A percentile compares a stretch with the other conserved stretches of the same genome.
phyloP scores from a whole-genome alignment of 2,329 filamentous ascomycete species.

The Cercospora sp. region DNA sequence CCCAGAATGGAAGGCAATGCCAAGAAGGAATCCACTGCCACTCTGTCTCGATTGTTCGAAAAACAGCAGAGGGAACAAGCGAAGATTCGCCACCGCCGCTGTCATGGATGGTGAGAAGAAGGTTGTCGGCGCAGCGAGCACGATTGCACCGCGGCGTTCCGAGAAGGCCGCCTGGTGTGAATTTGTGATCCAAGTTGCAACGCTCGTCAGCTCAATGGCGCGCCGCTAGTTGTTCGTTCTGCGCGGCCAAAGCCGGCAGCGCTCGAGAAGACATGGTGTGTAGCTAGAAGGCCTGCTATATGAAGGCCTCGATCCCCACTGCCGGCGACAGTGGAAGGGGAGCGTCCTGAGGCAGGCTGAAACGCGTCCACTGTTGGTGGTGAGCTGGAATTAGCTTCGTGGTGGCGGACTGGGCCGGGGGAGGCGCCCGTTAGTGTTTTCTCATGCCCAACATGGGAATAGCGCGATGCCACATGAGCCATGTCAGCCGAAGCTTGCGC shows the following conservation, averaged over 20 bases:
- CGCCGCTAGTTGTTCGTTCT: neutral
- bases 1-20: neutral
- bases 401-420: neutral
- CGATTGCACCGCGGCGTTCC: neutral
- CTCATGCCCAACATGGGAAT: neutral
- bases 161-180: neutral
- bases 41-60: neutral
- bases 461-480: neutral
- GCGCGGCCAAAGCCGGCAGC: neutral
- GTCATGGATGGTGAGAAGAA: neutral
- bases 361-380: neutral
- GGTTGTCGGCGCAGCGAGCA: neutral
- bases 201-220: neutral
- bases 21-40: neutral
- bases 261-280: neutral
- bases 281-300: neutral
- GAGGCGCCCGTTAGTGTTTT: neutral
- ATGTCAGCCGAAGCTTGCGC: slow-evolving; percentile 6
- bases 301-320: neutral
- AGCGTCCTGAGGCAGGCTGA: neutral
- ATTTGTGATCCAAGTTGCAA: neutral
- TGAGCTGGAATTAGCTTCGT: neutral
- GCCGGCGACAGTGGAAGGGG: neutral
- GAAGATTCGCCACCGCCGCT: neutral
- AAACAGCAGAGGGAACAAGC: neutral